Percentiles rank a stretch among this genome's conserved stretches.
phyloP scores from a whole-genome alignment of 805 yeast species.

The Starmerella sp. region DNA sequence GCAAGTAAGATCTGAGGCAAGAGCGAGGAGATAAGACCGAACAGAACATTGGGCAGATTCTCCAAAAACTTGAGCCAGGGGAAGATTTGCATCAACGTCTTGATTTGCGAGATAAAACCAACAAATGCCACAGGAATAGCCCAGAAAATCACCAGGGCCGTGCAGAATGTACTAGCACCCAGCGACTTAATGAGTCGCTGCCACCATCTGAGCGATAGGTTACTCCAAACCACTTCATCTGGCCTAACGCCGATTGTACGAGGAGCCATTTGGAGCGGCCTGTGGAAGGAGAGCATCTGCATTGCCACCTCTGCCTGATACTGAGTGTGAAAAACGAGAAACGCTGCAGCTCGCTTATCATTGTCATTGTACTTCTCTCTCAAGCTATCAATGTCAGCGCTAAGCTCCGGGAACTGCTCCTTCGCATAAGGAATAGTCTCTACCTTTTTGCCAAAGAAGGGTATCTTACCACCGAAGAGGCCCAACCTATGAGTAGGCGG shows the following conservation, averaged over 20 bases:
- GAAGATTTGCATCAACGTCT: constrained; percentile 35
- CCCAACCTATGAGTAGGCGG: constrained; percentile 67
- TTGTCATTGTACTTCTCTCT: constrained; percentile 46
- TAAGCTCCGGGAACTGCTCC: constrained; percentile 56
- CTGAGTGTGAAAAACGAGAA: constrained; percentile 72
- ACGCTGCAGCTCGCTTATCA: constrained; percentile 70
- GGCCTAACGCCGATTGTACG: constrained; percentile 59
- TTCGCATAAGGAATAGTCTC: constrained; percentile 67
- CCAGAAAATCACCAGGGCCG: constrained; percentile 79
- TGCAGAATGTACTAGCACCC: constrained; percentile 45
- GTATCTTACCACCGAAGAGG: constrained; percentile 28
- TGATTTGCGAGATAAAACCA: constrained; percentile 81
- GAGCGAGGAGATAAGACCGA: constrained; percentile 80
- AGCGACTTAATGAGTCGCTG: constrained; percentile 47
- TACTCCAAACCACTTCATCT: constrained; percentile 75
- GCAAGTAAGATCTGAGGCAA: constrained; percentile 76
- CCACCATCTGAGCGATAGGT: constrained; percentile 46
- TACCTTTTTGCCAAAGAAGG: constrained; percentile 68
- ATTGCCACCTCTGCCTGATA: constrained; percentile 79
- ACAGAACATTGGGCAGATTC: constrained; percentile 54
- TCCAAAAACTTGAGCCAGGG: constrained; percentile 66
- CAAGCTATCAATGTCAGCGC: constrained; percentile 46
- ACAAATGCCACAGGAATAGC: constrained; percentile 96
- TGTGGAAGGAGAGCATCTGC: constrained; percentile 52
- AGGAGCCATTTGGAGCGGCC: constrained; percentile 36